These are phyloP conservation scores for Sclerotinia trifoliorum DNA, from an alignment of 2,329 filamentous ascomycete species.

Conservation along the genomic window DNA sequence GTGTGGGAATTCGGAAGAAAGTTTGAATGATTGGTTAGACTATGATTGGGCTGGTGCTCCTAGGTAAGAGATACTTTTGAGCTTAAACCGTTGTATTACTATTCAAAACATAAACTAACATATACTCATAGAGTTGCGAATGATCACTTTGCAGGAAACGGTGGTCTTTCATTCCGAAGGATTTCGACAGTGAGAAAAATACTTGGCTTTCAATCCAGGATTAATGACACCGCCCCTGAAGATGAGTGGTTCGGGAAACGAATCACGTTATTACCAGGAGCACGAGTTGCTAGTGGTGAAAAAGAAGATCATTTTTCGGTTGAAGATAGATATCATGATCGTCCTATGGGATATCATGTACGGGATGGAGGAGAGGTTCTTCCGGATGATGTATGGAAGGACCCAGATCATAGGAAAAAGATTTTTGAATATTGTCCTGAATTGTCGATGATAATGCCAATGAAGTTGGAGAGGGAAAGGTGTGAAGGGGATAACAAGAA, in stretches of 20 bases:
- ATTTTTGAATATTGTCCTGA: conserved; percentile 59
- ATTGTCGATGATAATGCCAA: conserved; percentile 54
- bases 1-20: conserved; percentile 53
- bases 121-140: neutral
- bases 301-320: conserved; percentile 48
- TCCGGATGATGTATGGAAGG: conserved; percentile 49
- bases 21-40: conserved; percentile 36
- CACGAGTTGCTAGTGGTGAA: conserved; percentile 47
- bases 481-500: conserved; percentile 18
- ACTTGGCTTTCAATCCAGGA: conserved; percentile 50
- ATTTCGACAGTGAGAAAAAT: conserved; percentile 51
- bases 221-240: conserved; percentile 52
- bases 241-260: conserved; percentile 57
- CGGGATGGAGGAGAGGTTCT: conserved; percentile 47
- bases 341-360: conserved; percentile 56
- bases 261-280: conserved; percentile 49
- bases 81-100: conserved; percentile 23
- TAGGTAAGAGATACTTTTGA: conserved; percentile 41
- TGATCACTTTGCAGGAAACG: conserved; percentile 49
- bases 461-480: conserved; percentile 48
- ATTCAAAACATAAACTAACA: neutral
- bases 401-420: conserved; percentile 44
- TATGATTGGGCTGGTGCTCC: conserved; percentile 43
- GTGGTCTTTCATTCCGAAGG: conserved; percentile 54
- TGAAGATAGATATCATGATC: conserved; percentile 50